Evolutionary conservation across 805 yeast species (phyloP).

Genomic region (Grigorovia jiainica): DNA sequence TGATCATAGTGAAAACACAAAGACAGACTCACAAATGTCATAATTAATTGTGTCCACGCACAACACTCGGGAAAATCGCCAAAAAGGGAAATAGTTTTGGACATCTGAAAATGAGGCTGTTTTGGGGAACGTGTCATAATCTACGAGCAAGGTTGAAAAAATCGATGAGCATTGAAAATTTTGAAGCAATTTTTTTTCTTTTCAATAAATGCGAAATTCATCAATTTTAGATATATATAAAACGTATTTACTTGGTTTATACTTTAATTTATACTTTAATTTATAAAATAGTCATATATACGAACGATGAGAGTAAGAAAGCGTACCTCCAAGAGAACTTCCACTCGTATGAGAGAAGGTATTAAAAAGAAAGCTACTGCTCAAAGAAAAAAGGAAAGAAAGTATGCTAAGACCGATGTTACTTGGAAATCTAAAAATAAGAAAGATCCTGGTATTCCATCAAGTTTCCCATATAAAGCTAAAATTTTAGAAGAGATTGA

Average conservation of each 20-base stretch:
- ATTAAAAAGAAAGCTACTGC: conserved; percentile 94
- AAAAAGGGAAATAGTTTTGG: too few species aligned
- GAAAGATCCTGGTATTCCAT: conserved; percentile 92
- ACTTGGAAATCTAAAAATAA: conserved; percentile 84
- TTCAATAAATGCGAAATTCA: not conserved
- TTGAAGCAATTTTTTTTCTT: not conserved
- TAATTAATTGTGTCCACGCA: not conserved
- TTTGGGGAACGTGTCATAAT: too few species aligned
- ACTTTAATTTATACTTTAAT: not conserved
- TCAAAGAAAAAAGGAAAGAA: conserved; percentile 75
- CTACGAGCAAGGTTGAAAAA: not conserved
- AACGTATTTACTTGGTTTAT: too few species aligned
- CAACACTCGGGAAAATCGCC: too few species aligned
- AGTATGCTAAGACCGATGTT: conserved; percentile 74
- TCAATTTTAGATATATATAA: too few species aligned
- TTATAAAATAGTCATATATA: not conserved
- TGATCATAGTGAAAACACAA: not conserved
- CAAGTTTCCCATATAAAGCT: conserved; percentile 90
- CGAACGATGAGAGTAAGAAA: conserved; percentile 38
- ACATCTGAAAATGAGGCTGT: too few species aligned
- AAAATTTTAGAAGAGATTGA: conserved; percentile 67
- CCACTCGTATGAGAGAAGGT: conserved; percentile 93
- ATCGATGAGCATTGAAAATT: conserved; percentile 1
- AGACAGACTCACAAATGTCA: not conserved
- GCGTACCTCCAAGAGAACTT: conserved; percentile 75